A percentile compares a stretch with the other conserved stretches of the same genome.
Evolutionary conservation across 1,139 yeast species (phyloP).

Genomic region (Trichomonascaceae sp.): DNA sequence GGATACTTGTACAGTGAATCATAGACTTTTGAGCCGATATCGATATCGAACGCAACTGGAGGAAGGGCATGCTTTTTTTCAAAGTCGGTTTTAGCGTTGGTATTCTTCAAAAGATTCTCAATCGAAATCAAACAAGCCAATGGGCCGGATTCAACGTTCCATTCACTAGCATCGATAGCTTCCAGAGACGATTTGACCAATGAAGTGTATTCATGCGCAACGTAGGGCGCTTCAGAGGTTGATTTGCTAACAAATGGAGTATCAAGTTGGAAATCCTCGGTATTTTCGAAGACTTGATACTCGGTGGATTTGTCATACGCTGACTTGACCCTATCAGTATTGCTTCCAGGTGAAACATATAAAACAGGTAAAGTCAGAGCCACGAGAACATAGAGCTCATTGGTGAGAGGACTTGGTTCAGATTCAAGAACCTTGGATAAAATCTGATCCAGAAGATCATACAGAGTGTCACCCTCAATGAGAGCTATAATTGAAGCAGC

Average conservation of each 20-base stretch:
- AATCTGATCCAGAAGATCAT: slow-evolving; percentile 49
- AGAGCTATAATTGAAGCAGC: slow-evolving; percentile 60
- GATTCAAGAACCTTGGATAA: slow-evolving; percentile 50
- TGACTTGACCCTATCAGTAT: slow-evolving; percentile 8
- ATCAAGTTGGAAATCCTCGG: slow-evolving; percentile 25
- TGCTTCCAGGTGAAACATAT: slow-evolving; percentile 9
- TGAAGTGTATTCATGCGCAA: slow-evolving; percentile 45
- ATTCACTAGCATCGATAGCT: slow-evolving; percentile 17
- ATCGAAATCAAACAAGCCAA: slow-evolving; percentile 15
- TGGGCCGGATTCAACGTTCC: slow-evolving; percentile 16
- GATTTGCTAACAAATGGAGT: slow-evolving; percentile 33
- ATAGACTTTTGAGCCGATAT: slow-evolving; percentile 16
- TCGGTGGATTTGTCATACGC: slow-evolving; percentile 18
- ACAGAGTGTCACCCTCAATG: slow-evolving; percentile 46
- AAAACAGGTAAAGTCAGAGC: slow-evolving; percentile 55
- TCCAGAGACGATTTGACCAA: slow-evolving; percentile 47
- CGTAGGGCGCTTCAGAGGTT: slow-evolving; percentile 40
- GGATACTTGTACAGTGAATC: slow-evolving; percentile 11
- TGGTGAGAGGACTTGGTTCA: slow-evolving; percentile 42
- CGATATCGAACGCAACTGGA: slow-evolving; percentile 27
- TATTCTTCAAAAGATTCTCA: slow-evolving; percentile 14
- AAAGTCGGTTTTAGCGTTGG: slow-evolving; percentile 5
- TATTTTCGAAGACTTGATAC: slow-evolving; percentile 15
- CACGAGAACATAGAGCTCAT: slow-evolving; percentile 60
- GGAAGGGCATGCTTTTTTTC: slow-evolving; percentile 38